A percentile compares a stretch with the other conserved stretches of the same genome.
These are phyloP conservation scores for Acidomyces sp. DNA, from an alignment of 495 filamentous ascomycete genomes.

Conservation along the genomic window DNA sequence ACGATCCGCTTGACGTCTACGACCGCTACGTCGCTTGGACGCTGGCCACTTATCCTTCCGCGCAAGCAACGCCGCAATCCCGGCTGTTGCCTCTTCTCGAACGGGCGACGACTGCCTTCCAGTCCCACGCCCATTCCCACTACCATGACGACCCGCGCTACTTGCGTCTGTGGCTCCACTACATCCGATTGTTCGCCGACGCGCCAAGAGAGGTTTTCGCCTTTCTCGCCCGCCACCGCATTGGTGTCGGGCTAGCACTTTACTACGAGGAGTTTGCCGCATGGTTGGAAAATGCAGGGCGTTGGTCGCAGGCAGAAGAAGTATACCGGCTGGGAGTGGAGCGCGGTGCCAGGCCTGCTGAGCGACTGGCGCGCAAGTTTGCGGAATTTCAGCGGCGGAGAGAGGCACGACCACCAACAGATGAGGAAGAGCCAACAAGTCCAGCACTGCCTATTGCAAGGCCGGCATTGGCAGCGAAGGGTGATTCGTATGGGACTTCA, in stretches of 20 bases:
- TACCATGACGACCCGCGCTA: conserved; percentile 95
- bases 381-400: conserved; percentile 75
- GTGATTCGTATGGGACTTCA: conserved; percentile 57
- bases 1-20: conserved; percentile 91
- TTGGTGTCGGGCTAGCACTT: conserved; percentile 79
- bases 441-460: conserved; percentile 75
- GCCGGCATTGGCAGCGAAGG: conserved; percentile 74
- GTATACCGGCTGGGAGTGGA: conserved; percentile 82
- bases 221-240: conserved; percentile 73
- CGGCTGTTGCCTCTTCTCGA: conserved; percentile 81
- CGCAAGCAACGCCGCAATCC: conserved; percentile 80
- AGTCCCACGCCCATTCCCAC: conserved; percentile 58
- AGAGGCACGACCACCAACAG: conserved; percentile 45
- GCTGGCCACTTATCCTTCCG: conserved; percentile 83
- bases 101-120: conserved; percentile 79
- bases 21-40: conserved; percentile 97
- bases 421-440: conserved; percentile 54
- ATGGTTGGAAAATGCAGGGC: conserved; percentile 72
- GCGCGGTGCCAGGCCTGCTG: conserved; percentile 67
- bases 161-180: conserved; percentile 83
- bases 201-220: conserved; percentile 82
- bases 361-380: conserved; percentile 75
- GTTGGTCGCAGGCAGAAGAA: conserved; percentile 88
- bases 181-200: conserved; percentile 85
- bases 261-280: conserved; percentile 96